Percentiles rank a stretch among this genome's conserved stretches.
phyloP scores from a whole-genome alignment of 257 asterid genomes.

The Oldenlandia corymbosa region DNA sequence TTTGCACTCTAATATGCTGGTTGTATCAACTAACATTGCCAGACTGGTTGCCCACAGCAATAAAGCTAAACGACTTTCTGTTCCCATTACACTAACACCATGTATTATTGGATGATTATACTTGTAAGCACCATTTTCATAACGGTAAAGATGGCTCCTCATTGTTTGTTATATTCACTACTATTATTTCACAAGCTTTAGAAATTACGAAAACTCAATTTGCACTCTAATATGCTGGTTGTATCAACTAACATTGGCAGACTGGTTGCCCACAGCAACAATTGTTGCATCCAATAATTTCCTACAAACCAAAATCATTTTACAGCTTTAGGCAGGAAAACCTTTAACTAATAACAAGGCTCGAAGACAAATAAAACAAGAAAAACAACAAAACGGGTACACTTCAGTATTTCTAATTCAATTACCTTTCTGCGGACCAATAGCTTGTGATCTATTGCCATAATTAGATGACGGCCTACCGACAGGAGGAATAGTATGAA shows the following conservation, averaged over 20 bases:
- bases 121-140: not conserved
- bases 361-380: slow-evolving; percentile 11
- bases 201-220: slow-evolving; percentile 1
- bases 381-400: slow-evolving; percentile 10
- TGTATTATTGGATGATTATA: not conserved
- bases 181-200: not conserved
- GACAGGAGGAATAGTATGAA: slow-evolving; percentile 39
- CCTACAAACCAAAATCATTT: slow-evolving; percentile 11
- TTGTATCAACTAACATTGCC: slow-evolving; percentile 11
- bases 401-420: not conserved
- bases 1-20: not conserved
- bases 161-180: not conserved
- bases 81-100: not conserved
- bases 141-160: not conserved
- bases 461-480: slow-evolving; percentile 72
- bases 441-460: slow-evolving; percentile 58
- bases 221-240: not conserved
- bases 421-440: slow-evolving; percentile 64
- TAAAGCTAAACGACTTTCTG: not conserved
- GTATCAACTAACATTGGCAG: slow-evolving; percentile 11
- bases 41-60: too few species aligned
- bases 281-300: slow-evolving; percentile 4
- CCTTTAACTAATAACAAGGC: slow-evolving; percentile 8
- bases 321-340: slow-evolving; percentile 3
- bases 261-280: slow-evolving; percentile 13